Conservation (phyloP, 2,329 filamentous ascomycete species). For the Mariannaea elegans region DNA sequence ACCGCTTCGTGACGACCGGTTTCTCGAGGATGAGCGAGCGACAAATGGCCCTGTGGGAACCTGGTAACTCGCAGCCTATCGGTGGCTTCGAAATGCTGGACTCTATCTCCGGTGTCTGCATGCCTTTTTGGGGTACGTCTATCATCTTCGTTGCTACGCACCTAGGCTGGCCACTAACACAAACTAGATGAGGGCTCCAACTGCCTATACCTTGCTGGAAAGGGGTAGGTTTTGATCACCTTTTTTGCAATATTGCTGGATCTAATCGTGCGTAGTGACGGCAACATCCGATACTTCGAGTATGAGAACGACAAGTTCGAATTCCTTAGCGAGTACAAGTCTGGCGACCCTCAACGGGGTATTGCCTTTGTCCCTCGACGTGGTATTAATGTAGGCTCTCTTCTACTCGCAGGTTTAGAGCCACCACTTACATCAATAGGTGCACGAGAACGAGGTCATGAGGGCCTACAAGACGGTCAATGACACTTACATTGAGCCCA, state of each 20-base stretch:
- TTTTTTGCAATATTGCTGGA: not conserved
- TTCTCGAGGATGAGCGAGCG: conserved; percentile 99
- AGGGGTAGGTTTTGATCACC: conserved; percentile 76
- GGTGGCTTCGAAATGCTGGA: conserved; percentile 91
- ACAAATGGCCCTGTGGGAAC: conserved; percentile 95
- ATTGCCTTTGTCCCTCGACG: conserved; percentile 95
- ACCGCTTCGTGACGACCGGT: conserved; percentile 93
- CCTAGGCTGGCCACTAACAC: conserved; percentile 34
- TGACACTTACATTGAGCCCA: conserved; percentile 92
- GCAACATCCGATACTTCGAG: conserved; percentile 99
- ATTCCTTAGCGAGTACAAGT: conserved; percentile 96
- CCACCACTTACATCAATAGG: conserved; percentile 52
- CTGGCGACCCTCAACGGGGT: conserved; percentile 91
- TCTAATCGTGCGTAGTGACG: conserved; percentile 70
- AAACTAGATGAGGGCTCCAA: conserved; percentile 83
- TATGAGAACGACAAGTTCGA: conserved; percentile 99
- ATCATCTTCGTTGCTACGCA: not conserved
- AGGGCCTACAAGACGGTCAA: conserved; percentile 97
- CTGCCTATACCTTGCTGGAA: conserved; percentile 94
- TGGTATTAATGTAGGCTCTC: conserved; percentile 78
- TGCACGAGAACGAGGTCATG: conserved; percentile 96
- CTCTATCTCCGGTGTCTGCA: conserved; percentile 96
- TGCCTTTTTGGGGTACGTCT: conserved; percentile 93
- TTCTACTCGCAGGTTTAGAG: not conserved
- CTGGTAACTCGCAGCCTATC: conserved; percentile 84